Conservation (phyloP, 2,329 filamentous ascomycete genomes). For the Eutypella sp. region DNA sequence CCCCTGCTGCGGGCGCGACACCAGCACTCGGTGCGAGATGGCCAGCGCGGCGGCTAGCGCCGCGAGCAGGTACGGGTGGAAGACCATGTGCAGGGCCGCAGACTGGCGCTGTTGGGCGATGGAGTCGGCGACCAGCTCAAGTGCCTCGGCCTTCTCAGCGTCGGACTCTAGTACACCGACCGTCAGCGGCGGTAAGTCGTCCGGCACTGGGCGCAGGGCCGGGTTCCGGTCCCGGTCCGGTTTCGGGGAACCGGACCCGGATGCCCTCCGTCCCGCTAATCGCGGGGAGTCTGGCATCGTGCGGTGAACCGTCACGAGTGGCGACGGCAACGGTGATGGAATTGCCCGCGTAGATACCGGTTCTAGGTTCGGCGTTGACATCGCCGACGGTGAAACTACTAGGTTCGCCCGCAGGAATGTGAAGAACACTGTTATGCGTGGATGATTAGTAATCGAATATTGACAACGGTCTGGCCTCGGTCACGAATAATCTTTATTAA, state of each 20-base stretch:
- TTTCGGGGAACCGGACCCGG: background rate
- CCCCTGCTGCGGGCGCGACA: conserved; percentile 37
- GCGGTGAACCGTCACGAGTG: conserved; percentile 28
- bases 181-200: conserved; percentile 58
- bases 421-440: conserved; percentile 62
- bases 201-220: conserved; percentile 36
- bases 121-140: conserved; percentile 73
- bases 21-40: conserved; percentile 40
- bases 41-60: conserved; percentile 40
- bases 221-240: background rate
- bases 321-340: conserved; percentile 31
- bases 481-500: too few relatives aligned
- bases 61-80: conserved; percentile 53
- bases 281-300: conserved; percentile 28
- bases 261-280: too few relatives aligned
- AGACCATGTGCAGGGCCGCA: conserved; percentile 58
- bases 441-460: too few relatives aligned
- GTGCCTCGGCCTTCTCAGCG: conserved; percentile 59
- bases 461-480: too few relatives aligned
- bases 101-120: conserved; percentile 76
- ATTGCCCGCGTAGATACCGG: conserved; percentile 40
- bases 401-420: conserved; percentile 77
- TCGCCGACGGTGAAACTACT: conserved; percentile 56
- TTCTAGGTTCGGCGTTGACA: conserved; percentile 61
- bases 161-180: conserved; percentile 52